Base-by-base conservation (phyloP, 768 basidiomycete species). In the Tricholoma matsutake region DNA sequence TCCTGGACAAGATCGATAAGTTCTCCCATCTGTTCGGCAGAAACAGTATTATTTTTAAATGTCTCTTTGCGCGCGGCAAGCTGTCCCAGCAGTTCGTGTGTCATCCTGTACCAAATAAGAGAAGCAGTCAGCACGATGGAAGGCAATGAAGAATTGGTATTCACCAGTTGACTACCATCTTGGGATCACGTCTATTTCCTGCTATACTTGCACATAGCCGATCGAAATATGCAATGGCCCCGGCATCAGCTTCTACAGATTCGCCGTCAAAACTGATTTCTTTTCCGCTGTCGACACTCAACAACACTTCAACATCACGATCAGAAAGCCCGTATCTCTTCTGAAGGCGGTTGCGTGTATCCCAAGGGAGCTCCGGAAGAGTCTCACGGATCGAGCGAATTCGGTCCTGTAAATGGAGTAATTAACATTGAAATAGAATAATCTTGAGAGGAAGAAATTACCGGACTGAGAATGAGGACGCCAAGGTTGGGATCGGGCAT, bases 401-500 rank as follows among this genome's bases (percentile, higher is more conserved):
- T 62, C 90, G 88, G 25, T 75, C 75, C 93, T 96, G 67, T n/a
- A 16, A 31, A 39, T 39, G 7, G 51, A 32, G n/a, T 53, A 32
- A 10, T 31, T 9, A 53, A 16, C 8, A 31, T 31, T 32, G 51
- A 8, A 53, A 53, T 9, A 22, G 20, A 45, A 32, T 25, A 16
- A 9, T n/a, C 11, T 53, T 18, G 10, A 31, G 35, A 34, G 51
- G 47, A 59, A 2, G 60, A 1, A 34, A 63, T 54, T 60, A 84
- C 87, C 61, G 83, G 70, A 59, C 81, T 80, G 6, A 91, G 68
- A 32, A 84, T 68, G 5, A 98, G 75, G 0, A 87, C 83, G 0
- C 94, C 94, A 1, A 98, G 75, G 71, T 98, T 98, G 0, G 94
- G 88, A 71, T 99, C 97, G 0, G 97, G 97, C 93, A 99, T 96